Conservation (phyloP, 805 yeast species). For the Kazachstania psychrophila region DNA sequence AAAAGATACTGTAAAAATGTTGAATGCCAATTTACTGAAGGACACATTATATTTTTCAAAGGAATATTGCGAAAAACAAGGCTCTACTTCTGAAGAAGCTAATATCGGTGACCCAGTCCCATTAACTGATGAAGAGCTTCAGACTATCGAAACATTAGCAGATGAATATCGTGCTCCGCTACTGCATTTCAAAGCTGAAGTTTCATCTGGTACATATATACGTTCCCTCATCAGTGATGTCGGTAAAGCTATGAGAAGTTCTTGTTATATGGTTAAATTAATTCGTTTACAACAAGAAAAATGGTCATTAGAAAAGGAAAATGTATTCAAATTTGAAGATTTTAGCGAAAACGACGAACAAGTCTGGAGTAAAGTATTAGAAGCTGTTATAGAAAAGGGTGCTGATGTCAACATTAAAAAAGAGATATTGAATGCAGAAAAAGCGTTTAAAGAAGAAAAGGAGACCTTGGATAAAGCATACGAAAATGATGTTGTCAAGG, state of each 20-base stretch:
- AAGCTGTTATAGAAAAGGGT: slow-evolving; percentile 42
- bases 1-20: slow-evolving; percentile 18
- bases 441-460: slow-evolving; percentile 9
- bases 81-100: slow-evolving; percentile 33
- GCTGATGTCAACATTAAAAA: slow-evolving; percentile 33
- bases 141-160: slow-evolving; percentile 24
- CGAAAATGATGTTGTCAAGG: not conserved
- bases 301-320: slow-evolving; percentile 66
- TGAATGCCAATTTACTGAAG: slow-evolving; percentile 50
- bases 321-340: slow-evolving; percentile 58
- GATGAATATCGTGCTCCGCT: slow-evolving; percentile 50
- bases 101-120: slow-evolving; percentile 33
- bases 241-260: slow-evolving; percentile 69
- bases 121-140: slow-evolving; percentile 30
- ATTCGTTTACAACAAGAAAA: slow-evolving; percentile 69
- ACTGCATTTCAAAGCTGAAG: slow-evolving; percentile 64
- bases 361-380: slow-evolving; percentile 63
- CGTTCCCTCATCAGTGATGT: slow-evolving; percentile 83
- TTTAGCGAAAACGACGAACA: slow-evolving; percentile 51
- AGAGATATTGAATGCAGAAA: slow-evolving; percentile 31
- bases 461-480: not conserved
- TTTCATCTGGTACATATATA: slow-evolving; percentile 92
- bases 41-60: slow-evolving; percentile 52
- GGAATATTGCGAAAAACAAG: slow-evolving; percentile 41
- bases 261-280: slow-evolving; percentile 82